These are phyloP conservation scores for Colletotrichum sp. DNA, from an alignment of 2,329 filamentous ascomycete genomes.

Conservation along the genomic window DNA sequence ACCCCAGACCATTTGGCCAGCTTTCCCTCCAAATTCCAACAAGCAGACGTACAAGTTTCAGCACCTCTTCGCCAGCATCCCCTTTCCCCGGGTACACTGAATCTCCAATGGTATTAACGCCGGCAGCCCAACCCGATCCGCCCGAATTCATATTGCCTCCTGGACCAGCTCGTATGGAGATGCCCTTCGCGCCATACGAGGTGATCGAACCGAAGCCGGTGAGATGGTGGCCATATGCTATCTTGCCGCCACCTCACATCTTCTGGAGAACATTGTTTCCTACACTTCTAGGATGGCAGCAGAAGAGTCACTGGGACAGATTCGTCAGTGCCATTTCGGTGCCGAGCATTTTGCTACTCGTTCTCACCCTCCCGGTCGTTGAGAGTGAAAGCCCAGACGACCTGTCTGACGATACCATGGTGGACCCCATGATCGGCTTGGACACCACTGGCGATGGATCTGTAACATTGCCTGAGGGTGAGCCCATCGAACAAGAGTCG, in stretches of 20 bases:
- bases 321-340: slow-evolving; percentile 81
- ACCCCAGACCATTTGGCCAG: slow-evolving; percentile 14
- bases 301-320: slow-evolving; percentile 86
- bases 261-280: slow-evolving; percentile 83
- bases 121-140: slow-evolving; percentile 43
- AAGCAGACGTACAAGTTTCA: slow-evolving; percentile 45
- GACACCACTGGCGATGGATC: slow-evolving; percentile 32
- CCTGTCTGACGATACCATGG: slow-evolving; percentile 38
- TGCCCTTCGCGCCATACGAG: slow-evolving; percentile 51
- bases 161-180: slow-evolving; percentile 44
- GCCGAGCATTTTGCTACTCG: slow-evolving; percentile 89
- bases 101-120: slow-evolving; percentile 51
- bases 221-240: slow-evolving; percentile 81
- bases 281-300: slow-evolving; percentile 80
- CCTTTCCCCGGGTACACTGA: slow-evolving; percentile 76
- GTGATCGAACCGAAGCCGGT: slow-evolving; percentile 50
- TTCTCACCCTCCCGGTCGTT: slow-evolving; percentile 89
- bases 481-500: slow-evolving; percentile 45
- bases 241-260: slow-evolving; percentile 75
- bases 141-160: slow-evolving; percentile 64
- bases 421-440: neutral
- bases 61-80: slow-evolving; percentile 54
- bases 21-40: slow-evolving; percentile 56
- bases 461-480: slow-evolving; percentile 37
- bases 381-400: slow-evolving; percentile 69